These are phyloP conservation scores for Ilyonectria sp. DNA, from an alignment of 2,329 filamentous ascomycete genomes.

Conservation along the genomic window DNA sequence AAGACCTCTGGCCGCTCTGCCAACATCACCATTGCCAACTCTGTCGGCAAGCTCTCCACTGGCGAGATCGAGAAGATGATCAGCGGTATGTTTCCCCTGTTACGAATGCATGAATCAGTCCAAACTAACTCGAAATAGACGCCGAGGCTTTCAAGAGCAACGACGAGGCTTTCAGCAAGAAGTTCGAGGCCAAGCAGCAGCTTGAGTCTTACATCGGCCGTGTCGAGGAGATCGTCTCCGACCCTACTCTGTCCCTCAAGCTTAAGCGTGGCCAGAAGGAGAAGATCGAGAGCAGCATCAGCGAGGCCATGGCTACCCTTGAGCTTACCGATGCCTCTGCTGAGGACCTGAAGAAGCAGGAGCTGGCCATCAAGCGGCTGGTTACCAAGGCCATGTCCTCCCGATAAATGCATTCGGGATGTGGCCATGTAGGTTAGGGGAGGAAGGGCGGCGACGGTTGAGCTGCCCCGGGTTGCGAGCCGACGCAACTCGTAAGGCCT, in stretches of 20 bases:
- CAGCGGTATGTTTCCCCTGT: conserved; percentile 69
- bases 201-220: conserved; percentile 99
- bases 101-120: background rate
- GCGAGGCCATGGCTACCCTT: conserved; percentile 96
- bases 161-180: conserved; percentile 99
- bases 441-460: conserved; percentile 33
- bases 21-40: conserved; percentile 99
- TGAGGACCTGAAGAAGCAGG: conserved; percentile 99
- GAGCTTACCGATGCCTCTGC: conserved; percentile 93
- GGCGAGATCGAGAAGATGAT: conserved; percentile 99
- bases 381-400: conserved; percentile 99
- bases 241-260: conserved; percentile 96
- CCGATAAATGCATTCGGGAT: conserved; percentile 72
- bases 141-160: conserved; percentile 99
- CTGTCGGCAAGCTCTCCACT: conserved; percentile 96
- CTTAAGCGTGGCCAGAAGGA: conserved; percentile 99
- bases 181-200: conserved; percentile 98
- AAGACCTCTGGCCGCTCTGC: conserved; percentile 98
- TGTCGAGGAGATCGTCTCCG: conserved; percentile 98
- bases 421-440: conserved; percentile 38
- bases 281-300: conserved; percentile 98
- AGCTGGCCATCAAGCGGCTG: conserved; percentile 95
- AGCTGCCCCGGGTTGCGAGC: conserved; percentile 36
- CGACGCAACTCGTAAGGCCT: conserved; percentile 36
- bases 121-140: conserved; percentile 62